A percentile compares a stretch with the other conserved stretches of the same genome.
Evolutionary conservation across 2,329 filamentous ascomycete genomes (phyloP).

Genomic region (Cytospora schulzeri): DNA sequence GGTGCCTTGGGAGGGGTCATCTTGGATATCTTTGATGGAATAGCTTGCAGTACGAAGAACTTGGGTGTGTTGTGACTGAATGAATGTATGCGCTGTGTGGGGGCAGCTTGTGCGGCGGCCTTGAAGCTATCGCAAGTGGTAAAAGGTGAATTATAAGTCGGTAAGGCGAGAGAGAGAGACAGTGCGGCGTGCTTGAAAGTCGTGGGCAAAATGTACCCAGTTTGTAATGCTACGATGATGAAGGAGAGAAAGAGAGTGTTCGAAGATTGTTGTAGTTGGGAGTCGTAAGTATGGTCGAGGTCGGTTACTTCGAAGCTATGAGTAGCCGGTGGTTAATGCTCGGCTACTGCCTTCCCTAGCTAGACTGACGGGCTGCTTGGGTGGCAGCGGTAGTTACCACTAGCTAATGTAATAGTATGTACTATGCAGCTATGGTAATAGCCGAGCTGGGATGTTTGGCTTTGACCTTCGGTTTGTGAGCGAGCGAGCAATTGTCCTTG

Average conservation of each 20-base stretch:
- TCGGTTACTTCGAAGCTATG: too few relatives aligned
- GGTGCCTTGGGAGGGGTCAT: not conserved
- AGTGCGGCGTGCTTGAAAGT: not conserved
- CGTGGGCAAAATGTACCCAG: not conserved
- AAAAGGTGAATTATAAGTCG: not conserved
- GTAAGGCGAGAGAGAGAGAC: not conserved
- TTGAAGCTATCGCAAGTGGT: not conserved
- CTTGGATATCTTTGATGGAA: not conserved
- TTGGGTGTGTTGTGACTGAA: not conserved
- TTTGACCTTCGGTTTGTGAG: slow-evolving; percentile 12
- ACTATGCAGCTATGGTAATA: not conserved
- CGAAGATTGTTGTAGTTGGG: too few relatives aligned
- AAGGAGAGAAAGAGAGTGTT: too few relatives aligned
- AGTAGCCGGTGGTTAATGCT: too few relatives aligned
- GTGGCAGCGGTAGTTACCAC: too few relatives aligned
- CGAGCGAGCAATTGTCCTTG: slow-evolving; percentile 17
- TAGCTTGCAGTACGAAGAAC: not conserved
- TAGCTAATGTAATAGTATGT: not conserved
- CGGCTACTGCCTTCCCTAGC: too few relatives aligned
- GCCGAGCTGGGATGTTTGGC: slow-evolving; percentile 3
- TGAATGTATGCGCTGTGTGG: not conserved
- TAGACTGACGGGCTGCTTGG: too few relatives aligned
- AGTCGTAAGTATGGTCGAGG: too few relatives aligned
- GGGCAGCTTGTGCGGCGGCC: not conserved
- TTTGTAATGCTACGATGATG: not conserved